Base-by-base conservation (phyloP, 208 protist species). In the Porcisia hertigi region DNA sequence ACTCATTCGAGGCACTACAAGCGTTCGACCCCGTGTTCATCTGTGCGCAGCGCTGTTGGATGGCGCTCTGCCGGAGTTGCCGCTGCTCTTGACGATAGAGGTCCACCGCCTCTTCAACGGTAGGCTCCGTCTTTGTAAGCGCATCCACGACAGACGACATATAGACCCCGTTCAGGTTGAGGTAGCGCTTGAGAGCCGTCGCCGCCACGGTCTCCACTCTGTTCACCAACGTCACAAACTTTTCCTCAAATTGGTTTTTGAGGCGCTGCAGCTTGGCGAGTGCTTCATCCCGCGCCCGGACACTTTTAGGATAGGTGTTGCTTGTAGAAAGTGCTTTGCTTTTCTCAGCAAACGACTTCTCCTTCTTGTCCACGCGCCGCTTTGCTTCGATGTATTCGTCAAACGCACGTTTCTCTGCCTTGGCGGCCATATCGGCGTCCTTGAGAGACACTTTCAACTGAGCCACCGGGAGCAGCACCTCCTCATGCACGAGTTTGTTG, bases 401-500 rank as follows among this genome's bases (percentile, higher is more conserved):
- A 43, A 76, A 77, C 3, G 80, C 66, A 16, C 25, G 70, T 12
- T 85, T 77, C 41, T 86, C 79, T 53, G 30, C 47, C 57, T 66
- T 66, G 52, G 59, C 76, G 1, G 70, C 62, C 54, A 76, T 58
- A 53, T 91, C 77, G 16, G 83, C 57, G 0, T 59, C 69, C 59
- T 85, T 85, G 23, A 91, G 58, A 0, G 70, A 70, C 36, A 12
- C 69, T 25, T 84, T 76, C 23, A 91, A 70, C 64, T 73, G 54
- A 43, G 83, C 69, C 11, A 91, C 79, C 18, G 85, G 83, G 36
- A 30, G 18, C 34, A 85, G 66, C 43, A 91, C 86, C 67, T 91
- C 89, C 58, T 86, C 69, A 54, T 90, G 83, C 7, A 93, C 86
- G 2, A 76, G 49, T 16, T 77, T 79, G 78, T 90, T 90, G 83